Conservation (phyloP, 2,329 filamentous ascomycete species). For the Nemania abortiva region DNA sequence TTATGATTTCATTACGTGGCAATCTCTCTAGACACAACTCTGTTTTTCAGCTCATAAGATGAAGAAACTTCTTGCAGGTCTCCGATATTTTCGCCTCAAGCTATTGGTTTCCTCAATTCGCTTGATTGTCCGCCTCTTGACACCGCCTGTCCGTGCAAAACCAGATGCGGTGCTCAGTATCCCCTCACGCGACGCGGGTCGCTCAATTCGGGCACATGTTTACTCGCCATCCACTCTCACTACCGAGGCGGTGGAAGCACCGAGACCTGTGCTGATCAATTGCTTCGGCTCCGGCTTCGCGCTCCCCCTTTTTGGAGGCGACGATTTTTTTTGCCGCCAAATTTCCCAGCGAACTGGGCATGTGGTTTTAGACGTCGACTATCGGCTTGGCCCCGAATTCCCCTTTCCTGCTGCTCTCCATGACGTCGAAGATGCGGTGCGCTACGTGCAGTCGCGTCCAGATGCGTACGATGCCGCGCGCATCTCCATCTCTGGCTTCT, state of each 20-base stretch:
- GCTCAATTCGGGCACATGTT: slow-evolving; percentile 49
- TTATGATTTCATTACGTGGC: not conserved
- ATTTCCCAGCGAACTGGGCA: slow-evolving; percentile 48
- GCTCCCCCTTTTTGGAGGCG: slow-evolving; percentile 54
- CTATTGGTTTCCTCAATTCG: slow-evolving; percentile 20
- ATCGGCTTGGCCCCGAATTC: slow-evolving; percentile 57
- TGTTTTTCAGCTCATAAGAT: slow-evolving; percentile 17
- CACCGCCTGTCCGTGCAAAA: slow-evolving; percentile 21
- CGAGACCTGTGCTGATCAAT: slow-evolving; percentile 52
- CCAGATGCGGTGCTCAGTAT: slow-evolving; percentile 39
- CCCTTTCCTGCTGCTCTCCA: slow-evolving; percentile 53
- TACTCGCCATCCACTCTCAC: slow-evolving; percentile 41
- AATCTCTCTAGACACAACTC: not conserved
- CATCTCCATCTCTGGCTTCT: slow-evolving; percentile 61
- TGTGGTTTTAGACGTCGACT: slow-evolving; percentile 28
- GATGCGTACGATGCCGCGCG: slow-evolving; percentile 35
- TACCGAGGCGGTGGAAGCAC: slow-evolving; percentile 16
- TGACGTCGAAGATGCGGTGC: slow-evolving; percentile 55
- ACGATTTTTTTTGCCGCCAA: slow-evolving; percentile 54
- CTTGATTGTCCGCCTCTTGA: slow-evolving; percentile 20
- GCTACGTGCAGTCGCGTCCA: slow-evolving; percentile 14
- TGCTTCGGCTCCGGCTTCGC: slow-evolving; percentile 54
- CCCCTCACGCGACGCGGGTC: slow-evolving; percentile 47
- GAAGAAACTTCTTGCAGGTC: slow-evolving; percentile 11
- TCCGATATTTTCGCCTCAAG: slow-evolving; percentile 26